These are phyloP conservation scores for Thraustochytrium sp. DNA, from an alignment of 352 stramenopile species.

Conservation along the genomic window DNA sequence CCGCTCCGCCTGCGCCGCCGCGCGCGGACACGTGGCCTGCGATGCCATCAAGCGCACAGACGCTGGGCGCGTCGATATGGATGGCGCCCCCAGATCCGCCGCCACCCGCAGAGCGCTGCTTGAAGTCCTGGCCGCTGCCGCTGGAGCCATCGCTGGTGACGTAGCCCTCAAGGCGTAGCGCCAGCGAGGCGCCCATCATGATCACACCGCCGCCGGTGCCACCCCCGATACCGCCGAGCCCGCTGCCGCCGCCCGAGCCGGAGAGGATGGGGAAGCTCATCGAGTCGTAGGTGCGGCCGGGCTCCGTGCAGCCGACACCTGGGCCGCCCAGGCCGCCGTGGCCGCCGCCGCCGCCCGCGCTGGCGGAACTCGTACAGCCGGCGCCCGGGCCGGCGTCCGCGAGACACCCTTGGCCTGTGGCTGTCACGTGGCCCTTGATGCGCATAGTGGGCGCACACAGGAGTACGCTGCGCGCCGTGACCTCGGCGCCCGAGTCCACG, in stretches of 20 bases:
- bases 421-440: background rate
- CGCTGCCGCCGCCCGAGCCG: background rate
- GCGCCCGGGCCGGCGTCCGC: constrained; percentile 20
- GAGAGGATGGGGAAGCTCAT: background rate
- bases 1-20: background rate
- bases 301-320: constrained; percentile 2
- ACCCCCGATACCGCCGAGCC: background rate
- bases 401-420: constrained; percentile 16
- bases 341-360: constrained; percentile 21
- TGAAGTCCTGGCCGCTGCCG: background rate
- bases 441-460: background rate
- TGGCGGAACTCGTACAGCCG: background rate
- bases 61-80: background rate
- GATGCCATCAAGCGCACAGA: background rate
- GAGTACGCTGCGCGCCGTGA: background rate
- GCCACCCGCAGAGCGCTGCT: background rate
- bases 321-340: constrained; percentile 1
- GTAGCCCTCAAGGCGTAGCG: background rate
- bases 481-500: background rate
- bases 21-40: background rate
- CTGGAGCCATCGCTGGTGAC: background rate
- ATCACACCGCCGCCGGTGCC: constrained; percentile 20
- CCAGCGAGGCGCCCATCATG: background rate
- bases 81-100: constrained; percentile 16
- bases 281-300: background rate